These are phyloP conservation scores for Solanum clarkiae DNA, from an alignment of 257 asterid species.

Conservation along the genomic window DNA sequence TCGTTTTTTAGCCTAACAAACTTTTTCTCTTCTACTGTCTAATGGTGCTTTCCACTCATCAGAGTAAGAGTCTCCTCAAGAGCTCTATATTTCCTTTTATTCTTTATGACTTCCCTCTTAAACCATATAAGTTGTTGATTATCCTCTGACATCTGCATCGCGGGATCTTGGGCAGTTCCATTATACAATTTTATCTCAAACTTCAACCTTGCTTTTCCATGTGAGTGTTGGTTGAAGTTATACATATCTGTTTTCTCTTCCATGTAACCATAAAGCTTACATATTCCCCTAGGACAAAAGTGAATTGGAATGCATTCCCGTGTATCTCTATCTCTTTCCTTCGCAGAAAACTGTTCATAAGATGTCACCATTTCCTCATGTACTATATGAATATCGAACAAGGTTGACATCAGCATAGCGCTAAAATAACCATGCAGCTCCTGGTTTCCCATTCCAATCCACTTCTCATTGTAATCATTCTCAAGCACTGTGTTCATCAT, in stretches of 20 bases:
- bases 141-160: constrained; percentile 5
- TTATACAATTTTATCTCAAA: constrained; percentile 17
- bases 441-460: no score
- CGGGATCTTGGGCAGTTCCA: constrained; percentile 37
- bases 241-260: constrained; percentile 46
- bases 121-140: no score
- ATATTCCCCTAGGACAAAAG: not conserved
- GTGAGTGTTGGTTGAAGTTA: constrained; percentile 39
- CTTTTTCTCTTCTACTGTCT: no score
- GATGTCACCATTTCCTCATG: no score
- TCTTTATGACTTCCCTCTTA: constrained; percentile 1
- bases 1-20: no score
- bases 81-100: constrained; percentile 37
- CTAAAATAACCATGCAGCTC: not conserved
- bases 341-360: no score
- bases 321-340: no score
- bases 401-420: not conserved
- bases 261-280: constrained; percentile 47
- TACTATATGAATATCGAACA: not conserved
- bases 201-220: constrained; percentile 48
- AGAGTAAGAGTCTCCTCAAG: constrained; percentile 21
- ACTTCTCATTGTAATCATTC: no score
- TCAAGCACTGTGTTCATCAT: no score
- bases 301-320: no score
- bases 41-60: not conserved